A percentile compares a stretch with the other conserved stretches of the same genome.
phyloP scores from a whole-genome alignment of 768 basidiomycete species.

The Russula foetens region DNA sequence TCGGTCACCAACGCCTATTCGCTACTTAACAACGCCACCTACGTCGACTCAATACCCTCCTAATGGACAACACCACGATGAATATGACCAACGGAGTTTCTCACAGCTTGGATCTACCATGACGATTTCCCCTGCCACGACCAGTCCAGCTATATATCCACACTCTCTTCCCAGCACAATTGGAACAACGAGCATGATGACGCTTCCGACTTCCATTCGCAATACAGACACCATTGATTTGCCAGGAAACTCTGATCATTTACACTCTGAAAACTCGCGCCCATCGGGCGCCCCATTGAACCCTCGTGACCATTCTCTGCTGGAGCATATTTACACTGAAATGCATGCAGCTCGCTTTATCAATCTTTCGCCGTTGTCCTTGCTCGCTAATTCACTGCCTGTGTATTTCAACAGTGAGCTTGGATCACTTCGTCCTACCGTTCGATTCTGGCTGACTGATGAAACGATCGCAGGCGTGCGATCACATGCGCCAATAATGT shows the following conservation, averaged over 20 bases:
- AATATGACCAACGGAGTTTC: not conserved
- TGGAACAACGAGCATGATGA: not conserved
- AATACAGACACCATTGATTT: not conserved
- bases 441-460: not conserved
- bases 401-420: slow-evolving; percentile 54
- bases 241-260: not conserved
- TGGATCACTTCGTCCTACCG: not conserved
- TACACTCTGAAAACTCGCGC: not conserved
- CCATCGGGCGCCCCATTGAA: slow-evolving; percentile 27
- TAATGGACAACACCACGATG: not conserved
- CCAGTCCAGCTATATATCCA: not conserved
- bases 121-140: not conserved
- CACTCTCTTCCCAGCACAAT: not conserved
- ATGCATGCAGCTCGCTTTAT: slow-evolving; percentile 65
- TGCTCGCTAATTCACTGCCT: slow-evolving; percentile 49
- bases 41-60: not conserved
- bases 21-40: not conserved
- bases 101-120: not conserved
- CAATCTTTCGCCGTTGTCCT: slow-evolving; percentile 53
- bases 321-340: slow-evolving; percentile 57
- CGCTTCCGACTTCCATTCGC: slow-evolving; percentile 1
- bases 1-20: slow-evolving; percentile 12
- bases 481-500: slow-evolving; percentile 54
- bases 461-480: slow-evolving; percentile 43
- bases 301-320: slow-evolving; percentile 58